Evolutionary conservation across 305 asterid genomes (phyloP), one percentile per base, ranked within the genome.

Genomic region (Euphrasia arctica): DNA sequence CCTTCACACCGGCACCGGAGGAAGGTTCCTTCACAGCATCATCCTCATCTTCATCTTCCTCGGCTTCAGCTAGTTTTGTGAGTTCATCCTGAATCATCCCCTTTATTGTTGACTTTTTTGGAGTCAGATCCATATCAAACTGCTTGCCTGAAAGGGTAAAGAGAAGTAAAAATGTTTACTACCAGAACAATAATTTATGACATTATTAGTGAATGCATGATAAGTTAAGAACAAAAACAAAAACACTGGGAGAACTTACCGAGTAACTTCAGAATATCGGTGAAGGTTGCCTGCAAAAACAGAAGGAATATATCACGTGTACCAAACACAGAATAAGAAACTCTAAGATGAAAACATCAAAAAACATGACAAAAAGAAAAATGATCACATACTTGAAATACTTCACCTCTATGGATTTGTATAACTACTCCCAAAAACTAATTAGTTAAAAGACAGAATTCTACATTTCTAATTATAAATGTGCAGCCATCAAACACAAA

Each of bases 251-350:
- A 43, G 58, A 47, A 51, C 91, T 67, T 81, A 93, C 99, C 90
- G 18, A 93, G 96, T 66, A 85, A 74, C 85, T 90, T 85, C 78
- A 90, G 78, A 74, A 93, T 86, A 82, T 94, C 99, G 1, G 92
- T 88, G 83, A 90, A 90, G 70, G 98, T 86, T 51, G 95, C 95
- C 99, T 88, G 88, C 77, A 75, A 75, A 68, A 77, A 10, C 36
- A 9, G 41, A 62, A 71, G 63, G 63, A 10, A 4, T 9, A 45
- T n/a, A 52, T 41, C 15, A 27, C 49, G 50, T 27, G 42, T 8
- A 36, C 54, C 14, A 57, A 10, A 57, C 9, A 58, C 27, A 51
- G 31, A 18, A 62, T 4, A n/a, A 51, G 55, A 14, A 45, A 50
- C 25, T 36, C 29, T 9, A 12, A 8, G 4, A 12, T 49, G 14